phyloP scores from a whole-genome alignment of 208 protist species.

The Trypanosoma rangeli region DNA sequence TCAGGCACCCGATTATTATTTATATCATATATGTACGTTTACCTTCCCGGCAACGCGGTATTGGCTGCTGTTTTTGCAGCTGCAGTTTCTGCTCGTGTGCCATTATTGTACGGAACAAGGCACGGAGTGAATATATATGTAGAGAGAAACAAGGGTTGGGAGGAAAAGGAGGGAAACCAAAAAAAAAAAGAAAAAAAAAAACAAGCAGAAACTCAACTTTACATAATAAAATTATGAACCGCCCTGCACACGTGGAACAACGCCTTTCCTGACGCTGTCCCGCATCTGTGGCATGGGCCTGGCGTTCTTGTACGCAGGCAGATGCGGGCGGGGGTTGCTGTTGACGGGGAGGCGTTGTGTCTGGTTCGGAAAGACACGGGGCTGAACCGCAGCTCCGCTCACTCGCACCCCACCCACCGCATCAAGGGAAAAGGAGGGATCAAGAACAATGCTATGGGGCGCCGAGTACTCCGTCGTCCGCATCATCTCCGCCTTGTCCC shows the following conservation, averaged over 20 bases:
- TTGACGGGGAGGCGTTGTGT: constrained; percentile 11
- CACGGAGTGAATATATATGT: not conserved
- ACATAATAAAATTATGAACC: constrained; percentile 13
- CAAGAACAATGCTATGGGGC: constrained; percentile 77
- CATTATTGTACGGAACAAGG: not conserved
- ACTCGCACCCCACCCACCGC: constrained; percentile 23
- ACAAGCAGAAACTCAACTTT: not conserved
- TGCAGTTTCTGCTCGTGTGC: not conserved
- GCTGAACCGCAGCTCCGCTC: not conserved
- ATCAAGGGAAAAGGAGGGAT: constrained; percentile 35
- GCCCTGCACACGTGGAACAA: constrained; percentile 13
- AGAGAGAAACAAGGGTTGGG: constrained; percentile 19
- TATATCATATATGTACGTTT: no score
- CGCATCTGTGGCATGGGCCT: constrained; percentile 1
- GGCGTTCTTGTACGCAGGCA: constrained; percentile 27
- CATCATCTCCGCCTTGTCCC: constrained; percentile 54
- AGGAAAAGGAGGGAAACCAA: constrained; percentile 13
- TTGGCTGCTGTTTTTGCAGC: no score
- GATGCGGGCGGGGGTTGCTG: constrained; percentile 13
- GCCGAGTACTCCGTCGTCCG: constrained; percentile 41
- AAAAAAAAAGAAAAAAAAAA: constrained; percentile 22
- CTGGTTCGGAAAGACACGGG: constrained; percentile 9
- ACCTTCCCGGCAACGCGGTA: no score
- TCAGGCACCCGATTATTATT: no score
- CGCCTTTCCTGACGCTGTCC: constrained; percentile 4